Conservation (phyloP, 352 stramenopile genomes). For the Phytophthora ramorum region DNA sequence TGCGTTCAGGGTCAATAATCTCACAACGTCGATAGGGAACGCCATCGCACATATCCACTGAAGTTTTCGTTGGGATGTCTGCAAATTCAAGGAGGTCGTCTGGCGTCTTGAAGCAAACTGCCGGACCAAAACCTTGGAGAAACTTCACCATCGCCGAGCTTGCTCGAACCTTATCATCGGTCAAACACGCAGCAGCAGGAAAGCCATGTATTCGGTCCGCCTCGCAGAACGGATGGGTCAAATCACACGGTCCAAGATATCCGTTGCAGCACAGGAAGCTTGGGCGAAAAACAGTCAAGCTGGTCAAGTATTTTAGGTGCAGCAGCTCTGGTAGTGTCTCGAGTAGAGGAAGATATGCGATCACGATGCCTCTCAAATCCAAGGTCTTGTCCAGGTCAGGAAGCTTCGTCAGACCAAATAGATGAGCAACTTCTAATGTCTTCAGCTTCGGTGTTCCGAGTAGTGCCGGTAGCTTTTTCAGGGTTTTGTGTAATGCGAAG, state of each 20-base stretch:
- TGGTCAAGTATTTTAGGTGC: conserved; percentile 16
- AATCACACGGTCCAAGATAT: conserved; percentile 34
- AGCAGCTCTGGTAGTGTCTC: conserved; percentile 32
- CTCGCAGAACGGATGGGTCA: conserved; percentile 22
- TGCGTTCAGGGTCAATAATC: conserved; percentile 11
- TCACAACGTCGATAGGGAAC: conserved; percentile 26
- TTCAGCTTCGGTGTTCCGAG: conserved; percentile 39
- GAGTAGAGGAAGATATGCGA: conserved; percentile 25
- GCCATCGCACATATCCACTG: conserved; percentile 23
- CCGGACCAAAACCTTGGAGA: conserved; percentile 7
- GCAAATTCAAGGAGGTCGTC: conserved; percentile 28
- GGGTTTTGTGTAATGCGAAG: conserved; percentile 28
- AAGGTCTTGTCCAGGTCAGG: conserved; percentile 31
- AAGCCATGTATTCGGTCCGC: conserved; percentile 9
- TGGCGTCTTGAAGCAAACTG: conserved; percentile 20
- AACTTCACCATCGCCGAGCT: conserved; percentile 16
- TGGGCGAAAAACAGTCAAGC: conserved; percentile 22
- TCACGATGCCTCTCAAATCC: conserved; percentile 33
- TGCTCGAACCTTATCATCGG: conserved; percentile 4
- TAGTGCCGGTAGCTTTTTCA: conserved; percentile 38
- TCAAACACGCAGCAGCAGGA: conserved; percentile 22
- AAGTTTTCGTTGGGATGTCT: conserved; percentile 28
- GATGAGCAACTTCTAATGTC: conserved; percentile 35
- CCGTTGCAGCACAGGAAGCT: conserved; percentile 49
- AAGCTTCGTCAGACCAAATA: conserved; percentile 23